Evolutionary conservation across 176 grass and related monocot genomes (phyloP), one percentile per base, ranked within the genome.

Genomic region (Hyparrhenia diplandra): DNA sequence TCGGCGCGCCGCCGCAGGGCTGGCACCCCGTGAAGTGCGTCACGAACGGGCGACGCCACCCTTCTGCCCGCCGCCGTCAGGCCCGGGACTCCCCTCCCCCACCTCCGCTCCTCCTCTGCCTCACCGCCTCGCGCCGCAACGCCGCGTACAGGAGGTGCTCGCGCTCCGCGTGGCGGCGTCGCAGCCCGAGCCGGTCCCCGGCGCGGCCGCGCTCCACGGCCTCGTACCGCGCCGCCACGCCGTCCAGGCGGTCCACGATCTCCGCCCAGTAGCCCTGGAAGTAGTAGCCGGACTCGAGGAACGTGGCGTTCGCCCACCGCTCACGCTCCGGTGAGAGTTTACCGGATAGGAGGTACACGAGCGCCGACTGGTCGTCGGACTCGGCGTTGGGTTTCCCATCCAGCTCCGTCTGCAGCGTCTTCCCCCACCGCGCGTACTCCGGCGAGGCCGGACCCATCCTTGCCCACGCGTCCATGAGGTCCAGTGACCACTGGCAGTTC

Each of bases 401-500:
- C 18, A 97, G 87, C n/a, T 65, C 78, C 8, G 14, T 36, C 21
- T 10, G 64, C 24, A 88, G 11, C 5, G 35, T 47, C 34, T 67
- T 34, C 0, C 31, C 90, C 90, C 90, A 89, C 5, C 0, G 0
- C 1, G 12, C 16, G 64, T 90, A 77, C 68, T 85, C 82, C 41
- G 91, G 82, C 1, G 32, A 83, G 0, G 28, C 55, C 0, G 91
- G 91, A 0, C 91, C 87, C 85, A 85, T 88, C 1, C 82, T 17
- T 4, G 88, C 91, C 91, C 91, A 93, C 10, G 17, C 54, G 78
- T 68, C 88, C 78, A 93, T 80, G 85, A 97, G 80, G 77, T 97
- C 94, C 20, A 97, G 73, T 32, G 87, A 77, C 94, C 94, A 97
- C 76, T 97, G 94, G 91, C 94, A 97, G 55, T 97, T 97, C 21